Evolutionary conservation across 129 eudicot species (phyloP).

Genomic region (Pseudognaphalium luteoalbum): DNA sequence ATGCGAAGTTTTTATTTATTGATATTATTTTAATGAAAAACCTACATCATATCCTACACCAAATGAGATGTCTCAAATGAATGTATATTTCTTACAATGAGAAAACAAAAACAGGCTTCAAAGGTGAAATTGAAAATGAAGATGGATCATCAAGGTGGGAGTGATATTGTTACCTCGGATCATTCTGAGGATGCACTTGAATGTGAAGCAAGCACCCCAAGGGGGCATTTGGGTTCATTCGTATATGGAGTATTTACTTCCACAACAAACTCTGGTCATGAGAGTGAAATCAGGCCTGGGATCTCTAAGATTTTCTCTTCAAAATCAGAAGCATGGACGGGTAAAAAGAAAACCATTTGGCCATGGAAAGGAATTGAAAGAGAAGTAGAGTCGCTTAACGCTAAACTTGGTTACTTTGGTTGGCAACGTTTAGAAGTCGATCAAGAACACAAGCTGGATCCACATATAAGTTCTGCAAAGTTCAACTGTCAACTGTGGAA

Average conservation of each 20-base stretch:
- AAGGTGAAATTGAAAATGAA: conserved; percentile 68
- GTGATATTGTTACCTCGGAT: conserved; percentile 27
- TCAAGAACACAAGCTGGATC: conserved; percentile 45
- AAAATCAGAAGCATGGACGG: conserved; percentile 74
- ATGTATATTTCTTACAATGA: conserved; percentile 23
- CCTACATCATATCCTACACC: too few relatives aligned
- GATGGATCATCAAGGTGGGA: conserved; percentile 52
- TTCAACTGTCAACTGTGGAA: conserved; percentile 42
- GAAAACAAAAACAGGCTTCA: conserved; percentile 47
- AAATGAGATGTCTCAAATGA: not conserved
- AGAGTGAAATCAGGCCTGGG: conserved; percentile 51
- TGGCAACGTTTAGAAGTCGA: conserved; percentile 64
- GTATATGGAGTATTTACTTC: conserved; percentile 49
- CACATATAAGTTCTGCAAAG: conserved; percentile 29
- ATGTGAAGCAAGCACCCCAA: conserved; percentile 67
- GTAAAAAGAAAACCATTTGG: conserved; percentile 51
- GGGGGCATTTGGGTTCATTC: conserved; percentile 47
- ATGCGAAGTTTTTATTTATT: too few relatives aligned
- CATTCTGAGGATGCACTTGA: conserved; percentile 53
- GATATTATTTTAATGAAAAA: not conserved
- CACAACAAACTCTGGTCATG: conserved; percentile 44
- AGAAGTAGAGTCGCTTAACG: conserved; percentile 38
- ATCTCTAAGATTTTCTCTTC: conserved; percentile 52
- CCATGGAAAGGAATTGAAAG: conserved; percentile 67
- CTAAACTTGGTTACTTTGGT: conserved; percentile 47